Evolutionary conservation across 2,329 filamentous ascomycete genomes (phyloP), one percentile per base, ranked within the genome.

Genomic region (Fusarium fujikuroi): DNA sequence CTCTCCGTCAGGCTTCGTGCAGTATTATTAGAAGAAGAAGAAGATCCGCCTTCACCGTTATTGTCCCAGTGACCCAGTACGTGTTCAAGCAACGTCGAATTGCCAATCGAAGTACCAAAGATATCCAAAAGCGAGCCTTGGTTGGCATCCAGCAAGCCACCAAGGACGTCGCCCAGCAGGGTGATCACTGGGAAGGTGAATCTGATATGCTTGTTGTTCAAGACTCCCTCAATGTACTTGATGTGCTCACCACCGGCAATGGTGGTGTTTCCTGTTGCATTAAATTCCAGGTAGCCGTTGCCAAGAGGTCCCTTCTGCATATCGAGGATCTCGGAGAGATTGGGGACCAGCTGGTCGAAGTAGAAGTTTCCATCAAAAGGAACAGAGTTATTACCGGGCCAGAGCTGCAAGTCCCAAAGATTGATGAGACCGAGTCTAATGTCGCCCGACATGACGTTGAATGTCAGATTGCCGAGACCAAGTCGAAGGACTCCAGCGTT

Each of bases 391-490:
- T 86, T 85, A 9, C 84, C 84, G 0, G 82, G 84, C 21, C 80
- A 79, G 8, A 88, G 78, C 1, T 79, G 36, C 3, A 86, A 78
- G 43, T 86, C 79, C 59, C 81, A 79, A 9, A 85, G 63, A 21
- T 78, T 78, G 23, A 84, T 79, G 3, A 81, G 72, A 9, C 85
- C 85, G 11, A 87, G 70, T 14, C 76, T 77, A 15, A 84, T 64
- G n/a, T 83, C 78, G 7, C 83, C 84, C 1, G 81, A 82, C 59
- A 81, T 75, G 23, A 87, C 59, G 47, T 86, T 84, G 21, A 87
- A 80, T 1, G 83, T 84, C n/a, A 87, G 56, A 72, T 87, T 84
- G 16, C 86, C 85, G 7, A 86, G 78, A 1, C 81, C 83, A 10
- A 87, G 82, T 2, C 81, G 81, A 5, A 87, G 78, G 2, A 81